These are phyloP conservation scores for Fragosphaeria purpurea DNA, from an alignment of 2,329 filamentous ascomycete species.

Conservation along the genomic window DNA sequence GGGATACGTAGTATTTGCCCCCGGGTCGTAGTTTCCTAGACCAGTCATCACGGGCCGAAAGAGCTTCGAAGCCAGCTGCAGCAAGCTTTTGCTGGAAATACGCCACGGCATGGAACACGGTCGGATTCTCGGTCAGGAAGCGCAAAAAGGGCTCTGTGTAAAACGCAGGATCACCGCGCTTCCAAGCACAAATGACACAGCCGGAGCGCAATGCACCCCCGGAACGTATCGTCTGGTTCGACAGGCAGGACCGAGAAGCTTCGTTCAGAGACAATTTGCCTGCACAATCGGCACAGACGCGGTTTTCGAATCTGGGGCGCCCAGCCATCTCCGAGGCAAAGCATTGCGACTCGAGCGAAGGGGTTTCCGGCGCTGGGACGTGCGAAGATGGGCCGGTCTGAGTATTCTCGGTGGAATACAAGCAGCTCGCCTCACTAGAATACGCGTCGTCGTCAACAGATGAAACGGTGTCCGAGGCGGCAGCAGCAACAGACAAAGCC, in stretches of 20 bases:
- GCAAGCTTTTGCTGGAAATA: slow-evolving; percentile 66
- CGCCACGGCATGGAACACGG: slow-evolving; percentile 83
- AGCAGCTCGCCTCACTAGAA: no score
- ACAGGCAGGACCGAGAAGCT: slow-evolving; percentile 4
- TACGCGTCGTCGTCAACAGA: no score
- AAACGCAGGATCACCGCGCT: slow-evolving; percentile 42
- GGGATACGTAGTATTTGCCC: slow-evolving; percentile 34
- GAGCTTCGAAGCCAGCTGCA: slow-evolving; percentile 62
- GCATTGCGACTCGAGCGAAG: slow-evolving; percentile 15
- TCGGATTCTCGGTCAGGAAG: slow-evolving; percentile 84
- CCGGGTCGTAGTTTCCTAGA: slow-evolving; percentile 58
- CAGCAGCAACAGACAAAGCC: no score
- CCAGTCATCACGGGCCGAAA: slow-evolving; percentile 77
- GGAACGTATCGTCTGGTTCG: no score
- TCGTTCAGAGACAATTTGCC: slow-evolving; percentile 19
- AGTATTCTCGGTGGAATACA: no score
- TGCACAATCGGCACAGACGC: slow-evolving; percentile 30
- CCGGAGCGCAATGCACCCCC: not conserved
- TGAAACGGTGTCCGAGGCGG: no score
- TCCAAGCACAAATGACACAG: slow-evolving; percentile 29
- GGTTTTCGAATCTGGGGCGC: slow-evolving; percentile 23
- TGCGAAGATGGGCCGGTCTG: no score
- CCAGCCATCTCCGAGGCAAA: slow-evolving; percentile 38
- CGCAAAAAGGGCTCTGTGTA: slow-evolving; percentile 79
- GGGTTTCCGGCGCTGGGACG: not conserved